Evolutionary conservation across 345 rosid genomes (phyloP).

Genomic region (Salix caprea): DNA sequence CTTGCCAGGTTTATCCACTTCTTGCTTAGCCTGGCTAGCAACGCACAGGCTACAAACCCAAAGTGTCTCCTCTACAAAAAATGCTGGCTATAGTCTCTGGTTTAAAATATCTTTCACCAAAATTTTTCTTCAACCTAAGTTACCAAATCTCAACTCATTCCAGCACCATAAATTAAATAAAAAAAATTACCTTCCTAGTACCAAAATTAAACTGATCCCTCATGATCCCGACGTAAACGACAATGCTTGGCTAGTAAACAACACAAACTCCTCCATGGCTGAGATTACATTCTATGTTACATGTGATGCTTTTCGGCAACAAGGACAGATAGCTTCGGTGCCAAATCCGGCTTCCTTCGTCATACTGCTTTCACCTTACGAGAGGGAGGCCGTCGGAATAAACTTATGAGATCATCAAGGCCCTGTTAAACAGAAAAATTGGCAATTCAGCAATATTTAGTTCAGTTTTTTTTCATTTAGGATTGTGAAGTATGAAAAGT

Average conservation of each 20-base stretch:
- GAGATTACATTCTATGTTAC: slow-evolving; percentile 17
- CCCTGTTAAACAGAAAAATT: slow-evolving; percentile 49
- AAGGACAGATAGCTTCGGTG: background rate
- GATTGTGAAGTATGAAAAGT: background rate
- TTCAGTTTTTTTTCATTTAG: background rate
- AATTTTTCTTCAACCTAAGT: slow-evolving; percentile 14
- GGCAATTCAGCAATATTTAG: background rate
- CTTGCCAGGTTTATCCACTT: background rate
- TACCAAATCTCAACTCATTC: slow-evolving; percentile 13
- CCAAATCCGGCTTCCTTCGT: slow-evolving; percentile 2
- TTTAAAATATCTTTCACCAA: slow-evolving; percentile 10
- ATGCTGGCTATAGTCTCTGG: background rate
- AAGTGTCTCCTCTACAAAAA: background rate
- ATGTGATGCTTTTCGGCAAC: background rate
- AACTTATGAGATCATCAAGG: slow-evolving; percentile 85
- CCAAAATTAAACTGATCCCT: slow-evolving; percentile 12
- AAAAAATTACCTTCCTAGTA: slow-evolving; percentile 13
- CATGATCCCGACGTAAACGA: slow-evolving; percentile 12
- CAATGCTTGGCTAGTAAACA: background rate
- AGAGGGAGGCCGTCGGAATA: slow-evolving; percentile 87
- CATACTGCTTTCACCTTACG: slow-evolving; percentile 77
- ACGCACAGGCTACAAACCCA: background rate
- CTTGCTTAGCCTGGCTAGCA: background rate
- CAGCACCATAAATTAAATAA: slow-evolving; percentile 8
- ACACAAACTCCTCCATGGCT: background rate